Conservation (phyloP, 1,284 basidiomycete genomes). For the Austroboletus niveus region DNA sequence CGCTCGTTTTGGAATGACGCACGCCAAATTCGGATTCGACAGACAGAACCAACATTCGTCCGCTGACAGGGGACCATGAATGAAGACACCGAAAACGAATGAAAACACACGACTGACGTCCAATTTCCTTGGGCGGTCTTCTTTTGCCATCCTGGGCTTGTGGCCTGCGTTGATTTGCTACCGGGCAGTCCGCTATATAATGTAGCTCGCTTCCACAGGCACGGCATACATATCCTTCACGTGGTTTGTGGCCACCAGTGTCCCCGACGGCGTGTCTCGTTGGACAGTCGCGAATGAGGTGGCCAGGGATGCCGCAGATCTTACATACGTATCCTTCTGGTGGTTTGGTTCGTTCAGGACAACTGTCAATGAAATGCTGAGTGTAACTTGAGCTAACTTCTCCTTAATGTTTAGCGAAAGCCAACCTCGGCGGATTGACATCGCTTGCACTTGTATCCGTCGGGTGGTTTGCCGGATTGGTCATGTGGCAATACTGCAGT, state of each 20-base stretch:
- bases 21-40: constrained; percentile 88
- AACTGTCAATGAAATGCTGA: constrained; percentile 76
- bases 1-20: constrained; percentile 30
- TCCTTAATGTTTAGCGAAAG: neutral
- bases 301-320: constrained; percentile 77
- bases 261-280: constrained; percentile 71
- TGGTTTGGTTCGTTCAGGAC: constrained; percentile 71
- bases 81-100: neutral
- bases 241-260: constrained; percentile 76
- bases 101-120: constrained; percentile 48
- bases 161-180: constrained; percentile 46
- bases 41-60: constrained; percentile 96
- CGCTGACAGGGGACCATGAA: constrained; percentile 43
- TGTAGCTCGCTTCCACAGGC: constrained; percentile 85
- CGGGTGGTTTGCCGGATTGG: constrained; percentile 57
- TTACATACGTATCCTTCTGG: constrained; percentile 86
- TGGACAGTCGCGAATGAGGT: constrained; percentile 86
- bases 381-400: constrained; percentile 6
- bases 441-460: constrained; percentile 73
- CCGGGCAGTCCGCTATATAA: constrained; percentile 82
- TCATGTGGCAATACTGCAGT: constrained; percentile 29
- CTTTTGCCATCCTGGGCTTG: constrained; percentile 45
- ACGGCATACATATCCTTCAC: constrained; percentile 81
- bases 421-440: constrained; percentile 74
- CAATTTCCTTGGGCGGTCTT: constrained; percentile 75